Base-by-base conservation (phyloP, 495 filamentous ascomycete species). In the Terfezia claveryi region DNA sequence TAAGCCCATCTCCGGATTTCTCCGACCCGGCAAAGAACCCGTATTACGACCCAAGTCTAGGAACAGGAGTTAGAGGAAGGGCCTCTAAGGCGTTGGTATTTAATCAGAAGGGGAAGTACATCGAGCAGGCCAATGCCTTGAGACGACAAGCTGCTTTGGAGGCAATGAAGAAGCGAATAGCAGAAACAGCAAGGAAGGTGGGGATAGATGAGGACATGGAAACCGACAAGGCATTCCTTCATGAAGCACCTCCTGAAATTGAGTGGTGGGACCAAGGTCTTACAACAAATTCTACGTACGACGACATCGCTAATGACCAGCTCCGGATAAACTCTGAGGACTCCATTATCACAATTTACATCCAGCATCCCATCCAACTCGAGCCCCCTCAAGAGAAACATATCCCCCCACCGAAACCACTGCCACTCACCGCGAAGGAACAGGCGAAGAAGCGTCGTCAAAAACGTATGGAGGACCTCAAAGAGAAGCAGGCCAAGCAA, bases 191-290 rank as follows among this genome's bases (percentile, higher is more conserved):
- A 23, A 77, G 87, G 56, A 88, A 85, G 60, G 83, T 81, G 10
- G 83, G 86, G 53, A 79, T 95, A 58, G 88, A 96, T 62, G 92
- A 96, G 63, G 88, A 91, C 61, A 69, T 86, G 52, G 82, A 89
- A 55, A 78, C 81, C 50, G 89, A 96, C 67, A 94, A 92, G 68
- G 80, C 82, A 36, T 95, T 87, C 63, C 37, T 65, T 59, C 63
- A 55, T n/a, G 79, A 85, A 57, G 75, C 74, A 36, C 89, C 91
- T 1, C 89, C 92, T 8, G 81, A 82, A 17, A 73, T 95, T 44
- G 91, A 99, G 68, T 99, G 92, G 92, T 96, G 92, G 92, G 91
- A 99, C 60, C 87, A 95, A 68, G 81, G 77, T 2, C 69, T 96
- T 8, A 73, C 94, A 23, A 75, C 80, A 46, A 83, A 80, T 16